These are phyloP conservation scores for Parastagonospora nodorum DNA, from an alignment of 2,329 filamentous ascomycete genomes.

Conservation along the genomic window DNA sequence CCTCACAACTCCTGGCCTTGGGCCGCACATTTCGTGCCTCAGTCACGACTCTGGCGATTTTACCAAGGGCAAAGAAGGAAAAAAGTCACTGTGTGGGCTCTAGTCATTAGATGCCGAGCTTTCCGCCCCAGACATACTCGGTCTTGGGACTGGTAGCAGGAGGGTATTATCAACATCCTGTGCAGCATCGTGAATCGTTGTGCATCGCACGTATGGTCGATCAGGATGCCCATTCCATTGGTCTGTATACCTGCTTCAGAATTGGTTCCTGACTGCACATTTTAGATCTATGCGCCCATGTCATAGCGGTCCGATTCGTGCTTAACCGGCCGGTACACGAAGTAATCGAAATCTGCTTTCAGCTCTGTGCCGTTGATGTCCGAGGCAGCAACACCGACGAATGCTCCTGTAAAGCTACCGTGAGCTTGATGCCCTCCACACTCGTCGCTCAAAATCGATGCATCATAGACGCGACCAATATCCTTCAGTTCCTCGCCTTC, in stretches of 20 bases:
- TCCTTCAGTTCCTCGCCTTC: slow-evolving; percentile 52
- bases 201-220: too few relatives aligned
- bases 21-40: not conserved
- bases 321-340: slow-evolving; percentile 36
- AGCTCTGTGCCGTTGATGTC: slow-evolving; percentile 37
- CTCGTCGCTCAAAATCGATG: slow-evolving; percentile 65
- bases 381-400: slow-evolving; percentile 42
- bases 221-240: too few relatives aligned
- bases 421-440: slow-evolving; percentile 66
- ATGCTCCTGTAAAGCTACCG: slow-evolving; percentile 67
- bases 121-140: not conserved
- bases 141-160: not conserved
- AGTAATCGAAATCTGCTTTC: slow-evolving; percentile 39
- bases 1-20: not conserved
- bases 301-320: slow-evolving; percentile 41
- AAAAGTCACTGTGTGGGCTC: not conserved
- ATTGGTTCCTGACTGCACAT: not conserved
- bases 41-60: not conserved
- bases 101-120: not conserved
- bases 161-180: too few relatives aligned
- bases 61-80: not conserved
- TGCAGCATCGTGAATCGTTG: too few relatives aligned
- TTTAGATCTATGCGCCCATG: slow-evolving; percentile 5
- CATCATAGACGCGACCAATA: slow-evolving; percentile 63
- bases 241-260: too few relatives aligned